Evolutionary conservation across 768 basidiomycete genomes (phyloP).

Genomic region (Dioszegia aurantiaca): DNA sequence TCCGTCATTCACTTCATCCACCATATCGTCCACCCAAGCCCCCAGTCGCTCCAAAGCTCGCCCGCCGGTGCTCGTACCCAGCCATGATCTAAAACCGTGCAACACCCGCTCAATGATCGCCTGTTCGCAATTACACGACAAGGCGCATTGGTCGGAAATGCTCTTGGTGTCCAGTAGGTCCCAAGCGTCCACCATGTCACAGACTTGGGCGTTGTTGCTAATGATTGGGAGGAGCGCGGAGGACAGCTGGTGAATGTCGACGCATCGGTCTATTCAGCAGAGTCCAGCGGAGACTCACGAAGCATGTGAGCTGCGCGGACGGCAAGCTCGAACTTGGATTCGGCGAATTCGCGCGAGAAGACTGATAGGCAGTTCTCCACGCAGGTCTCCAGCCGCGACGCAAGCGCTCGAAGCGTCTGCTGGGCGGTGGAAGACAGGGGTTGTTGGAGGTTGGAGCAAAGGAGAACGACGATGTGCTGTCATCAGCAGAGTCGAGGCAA

Average conservation of each 20-base stretch:
- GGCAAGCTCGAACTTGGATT: slow-evolving; percentile 30
- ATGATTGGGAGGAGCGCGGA: slow-evolving; percentile 32
- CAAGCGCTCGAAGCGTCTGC: slow-evolving; percentile 20
- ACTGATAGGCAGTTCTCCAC: slow-evolving; percentile 17
- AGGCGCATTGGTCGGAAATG: slow-evolving; percentile 28
- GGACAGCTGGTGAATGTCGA: slow-evolving; percentile 32
- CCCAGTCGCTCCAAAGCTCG: slow-evolving; percentile 19
- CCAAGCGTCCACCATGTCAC: slow-evolving; percentile 32
- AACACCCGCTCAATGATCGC: slow-evolving; percentile 77
- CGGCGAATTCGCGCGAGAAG: slow-evolving; percentile 21
- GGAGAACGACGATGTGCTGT: slow-evolving; percentile 29
- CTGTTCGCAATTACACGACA: slow-evolving; percentile 54
- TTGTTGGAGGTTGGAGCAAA: slow-evolving; percentile 14
- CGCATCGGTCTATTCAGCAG: slow-evolving; percentile 28
- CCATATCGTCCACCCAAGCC: slow-evolving; percentile 23
- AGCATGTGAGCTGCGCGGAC: slow-evolving; percentile 31
- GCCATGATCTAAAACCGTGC: slow-evolving; percentile 24
- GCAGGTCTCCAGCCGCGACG: slow-evolving; percentile 24
- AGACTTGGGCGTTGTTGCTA: slow-evolving; percentile 16
- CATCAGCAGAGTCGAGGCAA: neutral
- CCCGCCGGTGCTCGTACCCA: slow-evolving; percentile 9
- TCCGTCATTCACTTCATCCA: slow-evolving; percentile 13
- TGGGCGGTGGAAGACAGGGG: slow-evolving; percentile 9
- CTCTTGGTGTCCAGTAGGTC: slow-evolving; percentile 21
- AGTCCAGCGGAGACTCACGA: slow-evolving; percentile 19